Evolutionary conservation across 2,329 filamentous ascomycete genomes (phyloP).

Genomic region (Didymella lethalis): DNA sequence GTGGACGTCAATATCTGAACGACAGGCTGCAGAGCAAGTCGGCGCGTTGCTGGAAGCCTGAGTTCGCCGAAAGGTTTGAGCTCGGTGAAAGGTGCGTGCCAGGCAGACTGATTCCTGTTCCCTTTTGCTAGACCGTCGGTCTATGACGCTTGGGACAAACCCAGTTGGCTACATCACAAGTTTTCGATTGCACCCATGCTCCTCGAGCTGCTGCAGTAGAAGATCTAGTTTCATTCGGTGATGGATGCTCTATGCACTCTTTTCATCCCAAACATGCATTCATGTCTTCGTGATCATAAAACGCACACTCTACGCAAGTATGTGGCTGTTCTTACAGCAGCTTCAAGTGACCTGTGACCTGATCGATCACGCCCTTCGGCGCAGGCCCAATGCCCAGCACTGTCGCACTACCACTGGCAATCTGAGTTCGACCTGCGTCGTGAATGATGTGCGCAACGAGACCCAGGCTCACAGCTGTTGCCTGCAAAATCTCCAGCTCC

Average conservation of each 20-base stretch:
- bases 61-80: constrained; percentile 50
- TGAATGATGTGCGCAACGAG: constrained; percentile 89
- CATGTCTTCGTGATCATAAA: background rate
- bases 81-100: constrained; percentile 47
- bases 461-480: constrained; percentile 81
- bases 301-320: background rate
- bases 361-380: constrained; percentile 85
- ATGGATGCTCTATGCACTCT: background rate
- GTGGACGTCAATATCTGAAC: constrained; percentile 88
- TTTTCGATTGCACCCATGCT: background rate
- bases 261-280: background rate
- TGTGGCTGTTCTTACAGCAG: constrained; percentile 63
- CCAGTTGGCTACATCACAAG: constrained; percentile 77
- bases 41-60: constrained; percentile 63
- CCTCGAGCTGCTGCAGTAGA: background rate
- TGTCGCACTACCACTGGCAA: constrained; percentile 89
- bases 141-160: constrained; percentile 89
- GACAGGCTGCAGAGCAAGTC: constrained; percentile 91
- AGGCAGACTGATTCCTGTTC: constrained; percentile 58
- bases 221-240: background rate
- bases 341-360: constrained; percentile 85
- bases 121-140: constrained; percentile 90
- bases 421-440: constrained; percentile 97
- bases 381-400: constrained; percentile 79
- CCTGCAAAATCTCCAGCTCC: constrained; percentile 76